Evolutionary conservation across 352 stramenopile species (phyloP), one percentile per base, ranked within the genome.

Genomic region (Thraustochytrium striatum): DNA sequence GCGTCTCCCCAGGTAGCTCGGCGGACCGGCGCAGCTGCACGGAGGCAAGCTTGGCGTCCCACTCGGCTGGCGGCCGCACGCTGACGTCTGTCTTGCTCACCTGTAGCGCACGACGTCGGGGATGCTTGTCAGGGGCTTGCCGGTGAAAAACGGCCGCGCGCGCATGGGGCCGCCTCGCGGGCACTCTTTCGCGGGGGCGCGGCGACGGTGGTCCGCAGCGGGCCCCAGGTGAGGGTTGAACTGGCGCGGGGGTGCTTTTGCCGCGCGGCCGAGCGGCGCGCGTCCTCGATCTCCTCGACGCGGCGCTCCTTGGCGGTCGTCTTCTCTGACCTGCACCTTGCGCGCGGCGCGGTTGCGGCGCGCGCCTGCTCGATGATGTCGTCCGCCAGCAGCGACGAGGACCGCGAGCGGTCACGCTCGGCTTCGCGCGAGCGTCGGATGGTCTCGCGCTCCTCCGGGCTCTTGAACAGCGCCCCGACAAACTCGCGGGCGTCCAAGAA

Each of bases 321-420:
- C 39, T 47, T 5, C 39, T 5, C 33, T 47, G 21, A n/a, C 36
- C 52, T 3, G n/a, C 59, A 36, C 36, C 30, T 33, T 44, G 19
- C 65, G 41, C 38, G 65, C 65, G 3, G 52, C 52, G 35, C 65
- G 43, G 39, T 36, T 30, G 3, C 65, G 65, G 13, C 65, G 65
- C n/a, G n/a, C 3, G 65, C 65, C 39, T 75, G 65, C 25, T 75
- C 65, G 38, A 75, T 75, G 25, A 75, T 75, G 52, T 75, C 65
- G 19, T 75, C 65, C 7, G 65, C 65, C 9, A 62, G 43, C 5
- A 75, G 21, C 3, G 65, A 75, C 7, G 65, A 33, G 30, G 41
- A 21, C 50, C 65, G 65, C 5, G 16, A 30, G 28, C 16, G 39
- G 2, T 36, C 25, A 5, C 65, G 41, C 16, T 43, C 7, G 39